Percentiles rank a stretch among this genome's conserved stretches.
These are phyloP conservation scores for Peronosclerospora sorghi DNA, from an alignment of 352 stramenopile genomes.

Conservation along the genomic window DNA sequence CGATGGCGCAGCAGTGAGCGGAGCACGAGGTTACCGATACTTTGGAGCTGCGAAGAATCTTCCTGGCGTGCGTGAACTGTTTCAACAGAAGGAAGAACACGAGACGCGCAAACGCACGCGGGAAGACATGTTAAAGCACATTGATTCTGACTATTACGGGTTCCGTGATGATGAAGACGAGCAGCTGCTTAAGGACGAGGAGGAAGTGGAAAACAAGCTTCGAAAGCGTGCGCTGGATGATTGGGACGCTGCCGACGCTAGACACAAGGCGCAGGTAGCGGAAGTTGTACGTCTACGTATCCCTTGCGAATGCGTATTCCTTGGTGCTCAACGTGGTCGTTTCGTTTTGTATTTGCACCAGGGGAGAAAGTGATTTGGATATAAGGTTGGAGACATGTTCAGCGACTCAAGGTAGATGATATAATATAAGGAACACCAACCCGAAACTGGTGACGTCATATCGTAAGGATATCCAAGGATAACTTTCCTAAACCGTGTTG, in stretches of 20 bases:
- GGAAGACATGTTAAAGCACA: conserved; percentile 86
- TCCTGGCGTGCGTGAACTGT: conserved; percentile 91
- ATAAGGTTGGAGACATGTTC: no score
- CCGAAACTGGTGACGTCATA: no score
- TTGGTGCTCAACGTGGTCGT: no score
- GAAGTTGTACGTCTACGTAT: conserved; percentile 15
- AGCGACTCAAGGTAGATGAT: no score
- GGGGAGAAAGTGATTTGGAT: no score
- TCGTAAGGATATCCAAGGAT: no score
- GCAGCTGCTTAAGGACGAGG: conserved; percentile 38
- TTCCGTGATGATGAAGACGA: conserved; percentile 58
- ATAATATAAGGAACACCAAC: no score
- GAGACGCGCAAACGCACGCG: conserved; percentile 44
- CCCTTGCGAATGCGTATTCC: neutral
- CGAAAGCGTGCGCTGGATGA: conserved; percentile 37
- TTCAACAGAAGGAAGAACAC: conserved; percentile 73
- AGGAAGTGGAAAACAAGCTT: conserved; percentile 29
- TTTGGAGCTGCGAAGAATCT: conserved; percentile 95
- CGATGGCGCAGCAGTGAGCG: conserved; percentile 61
- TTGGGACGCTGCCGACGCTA: conserved; percentile 40
- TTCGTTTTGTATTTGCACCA: neutral
- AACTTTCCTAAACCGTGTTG: neutral
- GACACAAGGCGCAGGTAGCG: conserved; percentile 27
- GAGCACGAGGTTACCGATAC: conserved; percentile 88
- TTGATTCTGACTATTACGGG: conserved; percentile 82